Conservation (phyloP, 2,329 filamentous ascomycete species). For the Teratosphaeria destructans region DNA sequence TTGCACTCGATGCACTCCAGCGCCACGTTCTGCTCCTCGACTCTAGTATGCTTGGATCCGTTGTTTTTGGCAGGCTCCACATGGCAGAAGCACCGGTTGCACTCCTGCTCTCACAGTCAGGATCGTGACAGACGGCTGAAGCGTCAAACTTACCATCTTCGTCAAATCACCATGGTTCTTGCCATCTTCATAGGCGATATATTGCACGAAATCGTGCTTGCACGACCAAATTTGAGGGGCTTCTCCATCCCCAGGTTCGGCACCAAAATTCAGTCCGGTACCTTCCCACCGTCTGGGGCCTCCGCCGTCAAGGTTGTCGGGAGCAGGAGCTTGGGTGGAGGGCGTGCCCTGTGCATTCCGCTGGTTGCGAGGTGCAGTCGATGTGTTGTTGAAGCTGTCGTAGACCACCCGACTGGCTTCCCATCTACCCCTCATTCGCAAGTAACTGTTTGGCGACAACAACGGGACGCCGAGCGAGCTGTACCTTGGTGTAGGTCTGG, state of each 20-base stretch:
- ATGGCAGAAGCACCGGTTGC: conserved; percentile 15
- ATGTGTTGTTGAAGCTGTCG: background rate
- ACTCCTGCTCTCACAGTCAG: conserved; percentile 4
- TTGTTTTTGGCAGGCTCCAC: background rate
- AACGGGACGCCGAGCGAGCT: no score
- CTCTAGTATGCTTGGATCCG: background rate
- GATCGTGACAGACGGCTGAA: background rate
- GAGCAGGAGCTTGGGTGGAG: background rate
- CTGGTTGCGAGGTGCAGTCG: background rate
- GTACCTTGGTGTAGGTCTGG: no score
- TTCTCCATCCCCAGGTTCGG: conserved; percentile 23
- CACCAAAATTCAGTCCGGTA: conserved; percentile 25
- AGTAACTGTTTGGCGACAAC: no score
- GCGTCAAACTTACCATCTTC: conserved; percentile 3
- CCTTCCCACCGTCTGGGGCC: conserved; percentile 22
- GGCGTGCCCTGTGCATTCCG: conserved; percentile 1
- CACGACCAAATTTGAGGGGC: conserved; percentile 18
- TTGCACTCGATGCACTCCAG: conserved; percentile 7
- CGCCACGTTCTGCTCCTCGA: background rate
- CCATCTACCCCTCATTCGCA: no score
- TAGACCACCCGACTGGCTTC: no score
- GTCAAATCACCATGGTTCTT: conserved; percentile 11
- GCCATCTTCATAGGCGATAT: conserved; percentile 1
- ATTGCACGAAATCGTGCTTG: conserved; percentile 11
- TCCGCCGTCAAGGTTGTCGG: conserved; percentile 27